These are phyloP conservation scores for Fonsecaea pedrosoi DNA, from an alignment of 2,329 filamentous ascomycete species.

Conservation along the genomic window DNA sequence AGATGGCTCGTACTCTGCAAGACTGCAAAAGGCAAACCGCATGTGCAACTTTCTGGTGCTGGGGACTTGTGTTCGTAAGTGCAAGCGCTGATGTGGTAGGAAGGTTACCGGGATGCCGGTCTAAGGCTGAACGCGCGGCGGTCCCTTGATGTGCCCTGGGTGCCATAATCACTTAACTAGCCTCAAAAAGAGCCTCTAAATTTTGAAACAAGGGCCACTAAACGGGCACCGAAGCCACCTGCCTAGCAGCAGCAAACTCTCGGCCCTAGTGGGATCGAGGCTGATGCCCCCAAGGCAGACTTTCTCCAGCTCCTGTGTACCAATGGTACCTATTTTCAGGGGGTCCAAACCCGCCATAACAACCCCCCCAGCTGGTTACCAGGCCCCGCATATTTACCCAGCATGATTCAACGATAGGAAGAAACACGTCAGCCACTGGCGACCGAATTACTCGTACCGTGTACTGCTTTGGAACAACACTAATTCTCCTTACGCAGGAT, in stretches of 20 bases:
- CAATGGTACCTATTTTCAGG: background rate
- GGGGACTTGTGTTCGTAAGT: background rate
- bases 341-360: slow-evolving; percentile 1
- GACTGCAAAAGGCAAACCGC: slow-evolving; percentile 7
- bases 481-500: background rate
- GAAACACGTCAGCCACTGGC: slow-evolving; percentile 13
- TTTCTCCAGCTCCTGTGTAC: background rate
- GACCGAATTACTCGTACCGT: background rate
- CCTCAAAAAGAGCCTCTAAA: slow-evolving; percentile 1
- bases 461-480: background rate
- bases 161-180: slow-evolving; percentile 12
- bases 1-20: slow-evolving; percentile 3
- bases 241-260: background rate
- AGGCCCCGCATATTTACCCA: background rate
- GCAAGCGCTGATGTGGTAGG: slow-evolving; percentile 4
- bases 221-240: background rate
- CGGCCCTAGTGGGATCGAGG: background rate
- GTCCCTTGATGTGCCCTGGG: slow-evolving; percentile 14
- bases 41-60: slow-evolving; percentile 19
- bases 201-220: slow-evolving; percentile 5
- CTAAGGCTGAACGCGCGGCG: slow-evolving; percentile 23
- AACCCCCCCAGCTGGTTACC: background rate
- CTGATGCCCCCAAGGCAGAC: slow-evolving; percentile 10
- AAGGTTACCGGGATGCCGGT: slow-evolving; percentile 1
- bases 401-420: background rate